Conservation (phyloP, 306 rosid genomes). For the Carpinus fangiana region DNA sequence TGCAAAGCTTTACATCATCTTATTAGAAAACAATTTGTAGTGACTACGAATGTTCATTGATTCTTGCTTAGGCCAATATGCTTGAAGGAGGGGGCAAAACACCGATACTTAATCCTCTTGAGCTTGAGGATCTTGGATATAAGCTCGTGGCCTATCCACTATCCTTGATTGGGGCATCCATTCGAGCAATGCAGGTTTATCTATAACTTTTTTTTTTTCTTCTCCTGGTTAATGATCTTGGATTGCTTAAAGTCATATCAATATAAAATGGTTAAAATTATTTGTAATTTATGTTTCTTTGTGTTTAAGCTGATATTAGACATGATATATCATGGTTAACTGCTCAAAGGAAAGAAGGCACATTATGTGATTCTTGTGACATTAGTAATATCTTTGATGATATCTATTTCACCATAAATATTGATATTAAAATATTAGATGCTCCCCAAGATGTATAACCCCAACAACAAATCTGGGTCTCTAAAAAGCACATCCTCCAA, state of each 20-base stretch:
- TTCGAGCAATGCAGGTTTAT: conserved; percentile 86
- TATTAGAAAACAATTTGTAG: background rate
- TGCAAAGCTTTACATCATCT: background rate
- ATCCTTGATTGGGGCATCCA: conserved; percentile 85
- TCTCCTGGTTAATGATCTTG: background rate
- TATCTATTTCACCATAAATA: too few species aligned
- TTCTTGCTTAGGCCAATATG: conserved; percentile 76
- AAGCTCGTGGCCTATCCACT: conserved; percentile 87
- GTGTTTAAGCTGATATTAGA: background rate
- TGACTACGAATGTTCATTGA: conserved; percentile 19
- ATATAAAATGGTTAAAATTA: background rate
- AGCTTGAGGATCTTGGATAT: conserved; percentile 78
- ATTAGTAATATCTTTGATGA: too few species aligned
- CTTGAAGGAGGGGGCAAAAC: conserved; percentile 99
- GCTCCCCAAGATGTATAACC: too few species aligned
- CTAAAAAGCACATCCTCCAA: too few species aligned
- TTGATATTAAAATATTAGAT: too few species aligned
- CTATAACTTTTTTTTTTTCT: conserved; percentile 14
- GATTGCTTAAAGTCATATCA: background rate
- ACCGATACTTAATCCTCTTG: conserved; percentile 72
- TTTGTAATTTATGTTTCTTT: background rate
- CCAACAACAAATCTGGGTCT: too few species aligned
- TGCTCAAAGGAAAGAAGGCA: background rate
- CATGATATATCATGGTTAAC: background rate
- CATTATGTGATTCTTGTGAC: background rate